These are phyloP conservation scores for Fusarium hostae DNA, from an alignment of 2,329 filamentous ascomycete genomes.

Conservation along the genomic window DNA sequence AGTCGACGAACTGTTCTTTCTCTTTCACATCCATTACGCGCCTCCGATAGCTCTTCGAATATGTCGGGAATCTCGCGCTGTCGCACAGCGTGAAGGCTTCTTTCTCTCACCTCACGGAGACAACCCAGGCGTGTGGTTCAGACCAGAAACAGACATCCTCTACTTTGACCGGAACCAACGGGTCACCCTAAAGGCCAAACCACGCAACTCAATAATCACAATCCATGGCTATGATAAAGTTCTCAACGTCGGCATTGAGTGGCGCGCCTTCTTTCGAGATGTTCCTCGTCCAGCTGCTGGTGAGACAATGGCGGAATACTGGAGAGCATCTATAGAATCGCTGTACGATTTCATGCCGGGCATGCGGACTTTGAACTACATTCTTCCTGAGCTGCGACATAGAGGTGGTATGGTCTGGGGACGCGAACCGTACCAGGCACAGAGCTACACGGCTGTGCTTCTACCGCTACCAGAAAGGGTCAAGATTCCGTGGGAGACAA, in stretches of 20 bases:
- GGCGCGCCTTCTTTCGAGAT: conserved; percentile 46
- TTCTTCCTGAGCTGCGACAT: conserved; percentile 43
- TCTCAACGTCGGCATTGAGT: conserved; percentile 45
- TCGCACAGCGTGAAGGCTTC: conserved; percentile 43
- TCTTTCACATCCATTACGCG: conserved; percentile 39
- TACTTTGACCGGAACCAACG: conserved; percentile 47
- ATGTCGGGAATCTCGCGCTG: conserved; percentile 44
- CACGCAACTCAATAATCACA: conserved; percentile 5
- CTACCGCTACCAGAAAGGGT: conserved; percentile 32
- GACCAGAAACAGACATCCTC: conserved; percentile 42
- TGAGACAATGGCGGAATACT: conserved; percentile 36
- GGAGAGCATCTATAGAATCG: conserved; percentile 32
- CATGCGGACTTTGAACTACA: conserved; percentile 42
- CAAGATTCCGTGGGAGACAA: conserved; percentile 43
- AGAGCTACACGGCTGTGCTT: conserved; percentile 30
- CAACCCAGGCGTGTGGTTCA: conserved; percentile 43
- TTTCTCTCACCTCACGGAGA: conserved; percentile 32
- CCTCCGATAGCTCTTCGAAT: conserved; percentile 35
- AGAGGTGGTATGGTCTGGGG: conserved; percentile 43
- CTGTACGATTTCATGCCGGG: conserved; percentile 42
- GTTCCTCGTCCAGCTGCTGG: conserved; percentile 37
- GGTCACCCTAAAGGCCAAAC: conserved; percentile 26
- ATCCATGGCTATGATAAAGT: conserved; percentile 42
- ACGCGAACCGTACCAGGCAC: conserved; percentile 43
- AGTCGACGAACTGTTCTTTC: conserved; percentile 13